phyloP scores from a whole-genome alignment of 805 yeast genomes.

The Wickerhamomyces chaumierensis region DNA sequence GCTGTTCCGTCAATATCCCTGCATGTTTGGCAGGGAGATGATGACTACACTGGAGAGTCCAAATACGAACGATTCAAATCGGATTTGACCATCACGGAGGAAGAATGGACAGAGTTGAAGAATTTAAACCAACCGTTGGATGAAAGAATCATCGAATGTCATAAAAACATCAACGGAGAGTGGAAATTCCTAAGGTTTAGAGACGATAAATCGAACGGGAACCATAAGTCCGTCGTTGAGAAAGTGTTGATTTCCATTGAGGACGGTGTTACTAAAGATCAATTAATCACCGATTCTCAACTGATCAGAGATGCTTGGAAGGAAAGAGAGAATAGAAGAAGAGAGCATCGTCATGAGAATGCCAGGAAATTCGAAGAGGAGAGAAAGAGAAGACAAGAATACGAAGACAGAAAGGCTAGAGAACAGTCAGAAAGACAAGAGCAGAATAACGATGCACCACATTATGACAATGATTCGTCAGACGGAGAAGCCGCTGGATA shows the following conservation, averaged over 20 bases:
- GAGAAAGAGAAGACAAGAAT: too few relatives aligned
- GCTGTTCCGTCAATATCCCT: slow-evolving; percentile 60
- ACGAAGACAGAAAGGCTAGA: too few relatives aligned
- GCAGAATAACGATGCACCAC: too few relatives aligned
- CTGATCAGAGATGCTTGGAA: slow-evolving; percentile 54
- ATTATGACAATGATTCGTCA: too few relatives aligned
- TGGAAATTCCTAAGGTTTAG: slow-evolving; percentile 87
- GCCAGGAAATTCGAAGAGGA: background rate
- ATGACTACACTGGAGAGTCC: slow-evolving; percentile 36
- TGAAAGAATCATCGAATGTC: slow-evolving; percentile 81
- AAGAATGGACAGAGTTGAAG: slow-evolving; percentile 75
- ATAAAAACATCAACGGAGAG: slow-evolving; percentile 43
- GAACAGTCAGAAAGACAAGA: too few relatives aligned
- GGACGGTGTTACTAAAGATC: slow-evolving; percentile 78
- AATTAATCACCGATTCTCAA: slow-evolving; percentile 46
- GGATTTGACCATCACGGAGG: slow-evolving; percentile 47
- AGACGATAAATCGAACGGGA: slow-evolving; percentile 86
- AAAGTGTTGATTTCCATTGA: slow-evolving; percentile 76
- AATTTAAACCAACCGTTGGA: slow-evolving; percentile 68
- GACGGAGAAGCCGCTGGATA: too few relatives aligned
- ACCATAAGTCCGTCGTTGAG: slow-evolving; percentile 69
- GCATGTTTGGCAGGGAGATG: slow-evolving; percentile 68
- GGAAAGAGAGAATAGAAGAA: slow-evolving; percentile 31
- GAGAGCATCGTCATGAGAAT: background rate
- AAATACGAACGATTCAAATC: slow-evolving; percentile 52